Evolutionary conservation across 2,329 filamentous ascomycete genomes (phyloP), one percentile per base, ranked within the genome.

Genomic region (Ophiocordyceps sinensis): DNA sequence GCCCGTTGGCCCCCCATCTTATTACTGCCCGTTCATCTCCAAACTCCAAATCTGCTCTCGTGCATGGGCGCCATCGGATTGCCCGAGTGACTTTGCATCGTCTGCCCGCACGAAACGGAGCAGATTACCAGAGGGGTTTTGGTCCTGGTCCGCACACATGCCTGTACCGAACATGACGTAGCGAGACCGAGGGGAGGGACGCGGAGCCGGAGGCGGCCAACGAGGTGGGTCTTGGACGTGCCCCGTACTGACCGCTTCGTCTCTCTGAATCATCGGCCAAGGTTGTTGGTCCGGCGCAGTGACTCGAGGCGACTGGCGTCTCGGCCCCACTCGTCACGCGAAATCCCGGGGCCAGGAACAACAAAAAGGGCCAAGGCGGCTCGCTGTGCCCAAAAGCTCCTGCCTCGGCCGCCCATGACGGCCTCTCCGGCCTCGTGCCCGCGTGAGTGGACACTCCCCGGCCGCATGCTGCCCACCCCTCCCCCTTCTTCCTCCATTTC

Each of bases 261-360:
- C 14, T 6, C 10, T 35, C 17, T 15, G 17, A 14, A 35, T 35
- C 32, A 35, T 35, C 14, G 32, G 32, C 5, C 9, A 35, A 15
- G 32, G 14, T 35, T 35, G 32, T 35, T 15, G 32, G 32, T 14
- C 9, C 14, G 32, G 14, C 32, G n/a, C 32, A 35, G 15, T n/a
- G 14, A 35, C 32, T 35, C 32, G 32, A 15, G 15, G 32, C 32
- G 32, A 35, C 23, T 39, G 38, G 38, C 31, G n/a, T 13, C 38
- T 40, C 38, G 38, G 38, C 38, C 38, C 38, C 38, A 40, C 38
- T 28, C 31, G 38, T 19, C 30, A 17, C 34, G 38, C 31, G 31
- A 40, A 34, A 13, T n/a, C 41, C 41, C 31, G 41, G 41, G 31
- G 32, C 21, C 2, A 40, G 26, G 15, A 41, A 36, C 17, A 39